These are phyloP conservation scores for Backusella luteola DNA, from an alignment of 192 early-diverging fungal genomes.

Conservation along the genomic window DNA sequence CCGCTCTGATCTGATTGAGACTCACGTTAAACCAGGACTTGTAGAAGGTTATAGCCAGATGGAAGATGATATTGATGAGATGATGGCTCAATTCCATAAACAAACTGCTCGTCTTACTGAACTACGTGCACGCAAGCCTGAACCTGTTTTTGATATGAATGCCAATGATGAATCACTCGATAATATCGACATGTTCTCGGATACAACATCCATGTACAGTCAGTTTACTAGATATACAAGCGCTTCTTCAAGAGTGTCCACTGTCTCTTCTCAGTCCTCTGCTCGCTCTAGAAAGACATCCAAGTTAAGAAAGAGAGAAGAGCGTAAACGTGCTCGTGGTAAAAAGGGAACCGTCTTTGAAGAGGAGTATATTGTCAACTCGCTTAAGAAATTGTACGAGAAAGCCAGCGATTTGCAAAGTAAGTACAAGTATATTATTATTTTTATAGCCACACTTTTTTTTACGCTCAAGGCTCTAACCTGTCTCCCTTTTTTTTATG, in stretches of 20 bases:
- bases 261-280: conserved; percentile 40
- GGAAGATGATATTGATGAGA: conserved; percentile 64
- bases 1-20: conserved; percentile 73
- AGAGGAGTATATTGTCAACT: conserved; percentile 85
- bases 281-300: conserved; percentile 56
- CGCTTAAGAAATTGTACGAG: conserved; percentile 57
- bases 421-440: conserved; percentile 28
- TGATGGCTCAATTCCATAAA: conserved; percentile 62
- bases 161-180: conserved; percentile 65
- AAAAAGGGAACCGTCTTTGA: conserved; percentile 89
- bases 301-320: conserved; percentile 67
- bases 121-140: conserved; percentile 54
- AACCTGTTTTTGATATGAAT: conserved; percentile 28
- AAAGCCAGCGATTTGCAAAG: conserved; percentile 55
- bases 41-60: conserved; percentile 50
- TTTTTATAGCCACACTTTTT: neutral
- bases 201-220: conserved; percentile 93
- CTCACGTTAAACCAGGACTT: conserved; percentile 67
- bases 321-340: conserved; percentile 80
- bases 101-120: conserved; percentile 57
- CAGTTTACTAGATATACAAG: conserved; percentile 78
- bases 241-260: conserved; percentile 58
- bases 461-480: conserved; percentile 30
- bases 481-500: conserved; percentile 28
- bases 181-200: conserved; percentile 92